Evolutionary conservation across 108 stramenopile genomes (phyloP).

Genomic region (Cyclotella sp.): DNA sequence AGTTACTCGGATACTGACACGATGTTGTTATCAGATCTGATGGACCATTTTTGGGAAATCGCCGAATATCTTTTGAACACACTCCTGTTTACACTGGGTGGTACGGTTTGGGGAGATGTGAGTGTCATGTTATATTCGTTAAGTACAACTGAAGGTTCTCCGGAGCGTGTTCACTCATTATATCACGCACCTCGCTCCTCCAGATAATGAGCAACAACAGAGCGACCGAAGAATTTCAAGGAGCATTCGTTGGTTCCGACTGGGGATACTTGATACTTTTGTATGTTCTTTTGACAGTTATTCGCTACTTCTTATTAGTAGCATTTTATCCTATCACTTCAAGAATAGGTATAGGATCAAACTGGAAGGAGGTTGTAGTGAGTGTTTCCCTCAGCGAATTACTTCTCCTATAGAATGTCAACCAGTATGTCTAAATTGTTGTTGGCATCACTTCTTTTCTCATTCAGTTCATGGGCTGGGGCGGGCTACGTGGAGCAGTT

Average conservation of each 20-base stretch:
- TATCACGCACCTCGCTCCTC: neutral
- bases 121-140: neutral
- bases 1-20: neutral
- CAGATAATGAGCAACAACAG: neutral
- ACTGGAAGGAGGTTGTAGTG: constrained; percentile 54
- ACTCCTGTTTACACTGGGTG: constrained; percentile 90
- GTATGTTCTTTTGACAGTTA: constrained; percentile 26
- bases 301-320: constrained; percentile 60
- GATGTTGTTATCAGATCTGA: constrained; percentile 71
- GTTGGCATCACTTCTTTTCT: too few relatives aligned
- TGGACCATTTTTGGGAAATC: constrained; percentile 76
- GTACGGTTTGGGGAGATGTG: constrained; percentile 76
- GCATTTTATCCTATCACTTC: constrained; percentile 68
- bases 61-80: constrained; percentile 92
- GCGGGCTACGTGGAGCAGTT: constrained; percentile 87
- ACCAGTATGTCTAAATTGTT: too few relatives aligned
- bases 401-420: too few relatives aligned
- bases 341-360: constrained; percentile 64
- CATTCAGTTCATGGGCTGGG: constrained; percentile 66
- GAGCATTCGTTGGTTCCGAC: constrained; percentile 37
- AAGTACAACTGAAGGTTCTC: too few relatives aligned
- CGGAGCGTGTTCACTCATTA: too few relatives aligned
- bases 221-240: neutral
- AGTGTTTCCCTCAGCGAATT: neutral
- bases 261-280: constrained; percentile 71